These are phyloP conservation scores for Penicillium sp. DNA, from an alignment of 2,329 filamentous ascomycete genomes.

Conservation along the genomic window DNA sequence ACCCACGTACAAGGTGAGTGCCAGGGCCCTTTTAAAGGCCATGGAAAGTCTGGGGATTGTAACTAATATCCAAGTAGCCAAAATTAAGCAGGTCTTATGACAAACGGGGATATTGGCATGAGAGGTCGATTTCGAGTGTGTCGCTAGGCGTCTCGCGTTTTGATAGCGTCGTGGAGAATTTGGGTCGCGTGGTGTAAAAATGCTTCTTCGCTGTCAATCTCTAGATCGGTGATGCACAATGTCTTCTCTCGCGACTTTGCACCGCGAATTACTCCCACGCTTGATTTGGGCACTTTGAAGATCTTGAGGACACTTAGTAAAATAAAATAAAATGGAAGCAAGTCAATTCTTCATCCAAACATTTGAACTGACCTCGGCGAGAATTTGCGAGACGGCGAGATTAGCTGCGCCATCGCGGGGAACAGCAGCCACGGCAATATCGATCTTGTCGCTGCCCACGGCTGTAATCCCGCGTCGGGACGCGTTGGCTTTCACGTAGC, in stretches of 20 bases:
- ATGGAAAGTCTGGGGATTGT: too few species aligned
- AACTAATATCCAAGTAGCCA: too few species aligned
- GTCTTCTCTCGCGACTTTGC: constrained; percentile 67
- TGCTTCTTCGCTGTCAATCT: constrained; percentile 36
- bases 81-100: too few species aligned
- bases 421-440: constrained; percentile 67
- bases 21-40: too few species aligned
- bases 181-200: constrained; percentile 26
- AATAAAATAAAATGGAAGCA: too few species aligned
- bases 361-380: constrained; percentile 57
- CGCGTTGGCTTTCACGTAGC: constrained; percentile 68
- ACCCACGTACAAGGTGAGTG: too few species aligned
- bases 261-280: constrained; percentile 64
- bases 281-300: constrained; percentile 64
- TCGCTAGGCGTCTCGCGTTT: constrained; percentile 1
- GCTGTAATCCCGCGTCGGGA: constrained; percentile 63
- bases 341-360: too few species aligned
- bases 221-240: constrained; percentile 40
- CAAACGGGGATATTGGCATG: too few species aligned
- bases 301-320: constrained; percentile 40
- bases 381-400: constrained; percentile 62
- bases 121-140: background rate
- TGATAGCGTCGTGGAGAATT: constrained; percentile 21
- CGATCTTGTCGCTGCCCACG: constrained; percentile 59
- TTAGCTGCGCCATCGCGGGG: constrained; percentile 70